Conservation (phyloP, 106 monocot genomes). For the Cymbidium sinense region DNA sequence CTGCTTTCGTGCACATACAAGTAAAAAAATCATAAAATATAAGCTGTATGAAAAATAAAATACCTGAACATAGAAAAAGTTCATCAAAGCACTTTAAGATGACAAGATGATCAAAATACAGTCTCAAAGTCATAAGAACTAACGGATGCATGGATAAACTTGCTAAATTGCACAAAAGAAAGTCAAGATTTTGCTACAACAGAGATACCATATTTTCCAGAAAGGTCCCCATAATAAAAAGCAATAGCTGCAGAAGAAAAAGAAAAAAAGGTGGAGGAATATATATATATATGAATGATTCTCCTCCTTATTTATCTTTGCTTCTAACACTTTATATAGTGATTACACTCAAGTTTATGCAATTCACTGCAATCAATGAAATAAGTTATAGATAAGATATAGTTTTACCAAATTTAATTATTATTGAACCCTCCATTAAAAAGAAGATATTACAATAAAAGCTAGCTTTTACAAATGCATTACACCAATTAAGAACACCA, state of each 20-base stretch:
- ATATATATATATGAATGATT: too few relatives aligned
- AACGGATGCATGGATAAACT: not conserved
- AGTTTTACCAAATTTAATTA: too few relatives aligned
- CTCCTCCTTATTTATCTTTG: too few relatives aligned
- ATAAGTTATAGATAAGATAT: too few relatives aligned
- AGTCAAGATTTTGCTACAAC: not conserved
- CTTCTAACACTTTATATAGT: too few relatives aligned
- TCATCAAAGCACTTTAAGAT: not conserved
- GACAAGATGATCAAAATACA: not conserved
- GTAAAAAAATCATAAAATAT: not conserved
- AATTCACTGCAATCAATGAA: too few relatives aligned
- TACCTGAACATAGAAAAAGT: not conserved
- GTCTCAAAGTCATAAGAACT: not conserved
- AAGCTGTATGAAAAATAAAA: not conserved
- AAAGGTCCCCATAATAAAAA: not conserved
- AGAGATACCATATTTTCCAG: not conserved
- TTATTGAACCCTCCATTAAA: too few relatives aligned
- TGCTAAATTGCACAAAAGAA: not conserved
- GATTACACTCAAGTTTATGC: too few relatives aligned
- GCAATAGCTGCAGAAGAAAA: not conserved
- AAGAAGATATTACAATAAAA: too few relatives aligned
- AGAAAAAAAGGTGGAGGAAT: not conserved
- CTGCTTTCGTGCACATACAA: slow-evolving; percentile 17
- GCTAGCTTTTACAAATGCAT: too few relatives aligned
- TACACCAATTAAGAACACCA: too few relatives aligned